Evolutionary conservation across 345 rosid species (phyloP).

Genomic region (Aquilaria sinensis): DNA sequence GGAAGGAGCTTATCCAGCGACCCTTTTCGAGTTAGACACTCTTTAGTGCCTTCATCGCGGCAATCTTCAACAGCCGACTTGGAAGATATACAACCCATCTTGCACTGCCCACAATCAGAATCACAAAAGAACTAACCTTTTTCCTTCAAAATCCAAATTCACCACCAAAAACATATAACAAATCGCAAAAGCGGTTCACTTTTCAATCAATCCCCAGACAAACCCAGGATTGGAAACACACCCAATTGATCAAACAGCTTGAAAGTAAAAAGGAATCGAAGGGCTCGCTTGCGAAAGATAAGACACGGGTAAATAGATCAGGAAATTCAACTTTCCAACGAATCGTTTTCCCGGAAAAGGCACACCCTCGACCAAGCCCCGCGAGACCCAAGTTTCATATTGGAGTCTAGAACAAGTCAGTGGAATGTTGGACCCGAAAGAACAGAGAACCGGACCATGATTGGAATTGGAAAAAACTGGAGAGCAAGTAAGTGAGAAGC

Average conservation of each 20-base stretch:
- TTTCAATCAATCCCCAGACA: constrained; percentile 1
- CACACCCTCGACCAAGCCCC: background rate
- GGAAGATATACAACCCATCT: constrained; percentile 81
- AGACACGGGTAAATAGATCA: constrained; percentile 17
- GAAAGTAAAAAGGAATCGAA: constrained; percentile 5
- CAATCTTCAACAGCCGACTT: constrained; percentile 41
- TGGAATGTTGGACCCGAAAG: background rate
- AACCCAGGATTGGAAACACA: constrained; percentile 5
- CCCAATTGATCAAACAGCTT: constrained; percentile 23
- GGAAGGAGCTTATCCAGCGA: constrained; percentile 50
- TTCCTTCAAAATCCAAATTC: constrained; percentile 17
- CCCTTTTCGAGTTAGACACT: constrained; percentile 39
- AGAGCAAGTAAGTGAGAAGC: background rate
- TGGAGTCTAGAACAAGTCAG: constrained; percentile 8
- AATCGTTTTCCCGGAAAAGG: too few relatives aligned
- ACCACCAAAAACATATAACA: constrained; percentile 9
- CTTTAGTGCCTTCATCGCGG: constrained; percentile 37
- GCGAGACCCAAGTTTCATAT: constrained; percentile 13
- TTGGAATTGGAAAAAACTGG: constrained; percentile 4
- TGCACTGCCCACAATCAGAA: constrained; percentile 3
- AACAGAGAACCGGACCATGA: background rate
- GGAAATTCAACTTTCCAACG: too few relatives aligned
- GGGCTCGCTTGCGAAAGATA: background rate
- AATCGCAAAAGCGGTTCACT: background rate
- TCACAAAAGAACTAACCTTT: background rate